Evolutionary conservation across 2,329 filamentous ascomycete genomes (phyloP).

Genomic region (Hypoxylon sp.): DNA sequence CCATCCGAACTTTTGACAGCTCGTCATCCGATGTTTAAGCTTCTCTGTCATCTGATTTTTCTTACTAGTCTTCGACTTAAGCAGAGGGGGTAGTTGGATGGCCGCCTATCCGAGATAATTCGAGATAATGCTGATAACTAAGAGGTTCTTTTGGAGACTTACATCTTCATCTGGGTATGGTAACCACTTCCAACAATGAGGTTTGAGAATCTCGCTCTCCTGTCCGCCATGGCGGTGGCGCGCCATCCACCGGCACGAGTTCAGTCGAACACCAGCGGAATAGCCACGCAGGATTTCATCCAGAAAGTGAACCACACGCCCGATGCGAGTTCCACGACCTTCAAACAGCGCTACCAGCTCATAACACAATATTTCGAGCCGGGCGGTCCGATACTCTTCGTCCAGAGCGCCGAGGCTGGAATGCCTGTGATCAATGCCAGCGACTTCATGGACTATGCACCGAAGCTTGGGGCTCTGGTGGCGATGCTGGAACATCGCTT

Average conservation of each 20-base stretch:
- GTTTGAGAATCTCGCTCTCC: conserved; percentile 6
- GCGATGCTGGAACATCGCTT: conserved; percentile 37
- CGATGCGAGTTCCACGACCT: conserved; percentile 20
- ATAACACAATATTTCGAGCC: conserved; percentile 29
- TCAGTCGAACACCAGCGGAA: conserved; percentile 20
- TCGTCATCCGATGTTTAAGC: conserved; percentile 23
- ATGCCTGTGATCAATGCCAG: conserved; percentile 28
- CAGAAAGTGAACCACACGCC: conserved; percentile 31
- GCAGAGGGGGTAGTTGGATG: background rate
- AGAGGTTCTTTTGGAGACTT: background rate
- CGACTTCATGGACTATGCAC: conserved; percentile 35
- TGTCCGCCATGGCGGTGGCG: conserved; percentile 12
- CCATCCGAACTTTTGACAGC: conserved; percentile 22
- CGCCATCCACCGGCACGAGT: conserved; percentile 10
- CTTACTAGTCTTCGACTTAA: conserved; percentile 1
- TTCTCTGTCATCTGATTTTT: conserved; percentile 8
- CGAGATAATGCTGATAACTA: background rate
- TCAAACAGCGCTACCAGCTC: conserved; percentile 35
- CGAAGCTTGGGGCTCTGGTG: conserved; percentile 30
- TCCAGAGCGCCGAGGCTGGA: conserved; percentile 32
- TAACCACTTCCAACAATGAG: conserved; percentile 5
- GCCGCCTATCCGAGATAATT: background rate
- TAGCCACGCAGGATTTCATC: conserved; percentile 26
- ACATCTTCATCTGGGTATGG: background rate
- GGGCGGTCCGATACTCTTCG: conserved; percentile 35